A percentile compares a stretch with the other conserved stretches of the same genome.
These are phyloP conservation scores for Mycena vulgaris DNA, from an alignment of 768 basidiomycete genomes.

Conservation along the genomic window DNA sequence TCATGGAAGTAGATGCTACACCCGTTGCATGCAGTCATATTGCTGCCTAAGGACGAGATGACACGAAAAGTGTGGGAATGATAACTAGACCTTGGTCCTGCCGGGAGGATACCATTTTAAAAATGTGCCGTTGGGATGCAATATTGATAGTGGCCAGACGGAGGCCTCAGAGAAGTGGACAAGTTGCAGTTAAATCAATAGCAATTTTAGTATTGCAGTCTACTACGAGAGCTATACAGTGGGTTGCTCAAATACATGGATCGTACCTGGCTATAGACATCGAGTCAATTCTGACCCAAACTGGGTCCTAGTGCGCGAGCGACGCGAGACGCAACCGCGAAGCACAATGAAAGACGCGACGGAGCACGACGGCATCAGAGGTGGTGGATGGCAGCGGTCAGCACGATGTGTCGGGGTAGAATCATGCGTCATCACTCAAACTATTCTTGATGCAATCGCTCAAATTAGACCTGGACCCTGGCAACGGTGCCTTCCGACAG, in stretches of 20 bases:
- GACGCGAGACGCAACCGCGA: too few species aligned
- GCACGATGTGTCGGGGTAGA: too few species aligned
- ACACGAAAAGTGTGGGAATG: conserved; percentile 19
- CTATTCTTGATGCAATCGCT: conserved; percentile 7
- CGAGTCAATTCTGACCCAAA: too few species aligned
- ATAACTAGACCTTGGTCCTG: conserved; percentile 34
- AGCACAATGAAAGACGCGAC: conserved; percentile 7
- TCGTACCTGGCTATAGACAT: too few species aligned
- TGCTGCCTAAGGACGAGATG: neutral
- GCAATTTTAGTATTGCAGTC: too few species aligned
- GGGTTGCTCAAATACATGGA: too few species aligned
- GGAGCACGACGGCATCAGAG: neutral
- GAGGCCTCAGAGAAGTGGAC: too few species aligned
- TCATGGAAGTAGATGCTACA: conserved; percentile 18
- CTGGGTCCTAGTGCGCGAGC: too few species aligned
- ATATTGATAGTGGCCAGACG: neutral
- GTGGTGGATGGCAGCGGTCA: neutral
- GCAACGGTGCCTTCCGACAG: too few species aligned
- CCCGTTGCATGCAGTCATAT: conserved; percentile 10
- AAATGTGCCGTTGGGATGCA: neutral
- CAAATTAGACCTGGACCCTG: conserved; percentile 6
- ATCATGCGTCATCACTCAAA: conserved; percentile 17
- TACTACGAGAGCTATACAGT: too few species aligned
- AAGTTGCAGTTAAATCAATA: too few species aligned
- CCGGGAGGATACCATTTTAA: neutral